Conservation (phyloP, 768 basidiomycete genomes). For the Podaxis sp. region DNA sequence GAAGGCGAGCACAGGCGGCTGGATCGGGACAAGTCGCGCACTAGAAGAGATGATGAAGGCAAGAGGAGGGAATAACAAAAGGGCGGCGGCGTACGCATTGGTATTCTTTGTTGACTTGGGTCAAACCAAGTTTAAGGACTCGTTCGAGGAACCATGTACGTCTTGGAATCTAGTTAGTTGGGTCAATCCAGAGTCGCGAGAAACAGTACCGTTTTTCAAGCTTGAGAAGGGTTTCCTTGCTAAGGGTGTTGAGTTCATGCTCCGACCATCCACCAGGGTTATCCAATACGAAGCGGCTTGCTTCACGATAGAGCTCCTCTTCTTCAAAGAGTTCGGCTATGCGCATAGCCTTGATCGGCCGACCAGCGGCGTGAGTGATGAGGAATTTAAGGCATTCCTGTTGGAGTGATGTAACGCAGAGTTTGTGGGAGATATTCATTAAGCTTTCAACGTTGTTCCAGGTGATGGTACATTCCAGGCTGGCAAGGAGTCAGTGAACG, state of each 20-base stretch:
- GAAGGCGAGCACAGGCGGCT: conserved; percentile 66
- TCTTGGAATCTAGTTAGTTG: conserved; percentile 29
- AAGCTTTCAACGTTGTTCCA: conserved; percentile 94
- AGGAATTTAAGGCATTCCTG: conserved; percentile 83
- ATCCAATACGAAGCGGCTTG: conserved; percentile 88
- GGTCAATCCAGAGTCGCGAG: neutral
- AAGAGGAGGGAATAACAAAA: neutral
- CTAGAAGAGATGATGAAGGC: conserved; percentile 31
- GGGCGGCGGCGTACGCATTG: conserved; percentile 65
- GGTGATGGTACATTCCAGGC: conserved; percentile 86
- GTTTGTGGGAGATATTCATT: conserved; percentile 87
- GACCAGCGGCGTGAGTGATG: conserved; percentile 87
- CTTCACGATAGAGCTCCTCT: conserved; percentile 86
- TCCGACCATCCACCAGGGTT: conserved; percentile 85
- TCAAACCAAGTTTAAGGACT: conserved; percentile 85
- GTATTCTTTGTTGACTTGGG: conserved; percentile 88
- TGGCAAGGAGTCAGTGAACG: conserved; percentile 21
- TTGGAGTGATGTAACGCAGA: conserved; percentile 79
- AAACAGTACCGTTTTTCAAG: conserved; percentile 72
- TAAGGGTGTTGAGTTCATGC: conserved; percentile 77
- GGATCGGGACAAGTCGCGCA: conserved; percentile 84
- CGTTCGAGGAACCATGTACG: conserved; percentile 96
- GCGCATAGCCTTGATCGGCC: conserved; percentile 88
- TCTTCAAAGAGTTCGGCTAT: conserved; percentile 90
- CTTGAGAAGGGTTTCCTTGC: conserved; percentile 78